Conservation (phyloP, 805 yeast genomes). For the Starmerella scarabaei region DNA sequence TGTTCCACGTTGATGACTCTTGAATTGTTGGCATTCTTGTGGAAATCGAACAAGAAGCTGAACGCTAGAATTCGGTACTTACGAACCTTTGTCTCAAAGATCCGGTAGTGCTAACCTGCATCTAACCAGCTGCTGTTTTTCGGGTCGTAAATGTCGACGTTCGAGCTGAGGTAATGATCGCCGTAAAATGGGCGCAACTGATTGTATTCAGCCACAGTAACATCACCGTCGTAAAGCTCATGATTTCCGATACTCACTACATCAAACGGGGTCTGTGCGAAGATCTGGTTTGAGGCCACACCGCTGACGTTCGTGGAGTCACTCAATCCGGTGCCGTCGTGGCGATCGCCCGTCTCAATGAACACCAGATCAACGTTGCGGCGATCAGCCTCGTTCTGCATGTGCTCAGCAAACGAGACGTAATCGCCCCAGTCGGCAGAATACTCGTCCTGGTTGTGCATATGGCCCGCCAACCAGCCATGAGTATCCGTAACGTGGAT, state of each 20-base stretch:
- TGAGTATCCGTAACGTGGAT: slow-evolving; percentile 91
- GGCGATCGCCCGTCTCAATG: slow-evolving; percentile 84
- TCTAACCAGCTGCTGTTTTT: slow-evolving; percentile 32
- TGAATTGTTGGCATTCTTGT: slow-evolving; percentile 43
- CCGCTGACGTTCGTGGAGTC: slow-evolving; percentile 75
- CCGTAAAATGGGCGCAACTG: slow-evolving; percentile 42
- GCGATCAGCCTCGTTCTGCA: slow-evolving; percentile 35
- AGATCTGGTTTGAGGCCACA: slow-evolving; percentile 44
- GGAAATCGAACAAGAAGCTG: slow-evolving; percentile 70
- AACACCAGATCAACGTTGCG: slow-evolving; percentile 50
- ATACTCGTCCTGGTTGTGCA: slow-evolving; percentile 33
- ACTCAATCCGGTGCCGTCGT: slow-evolving; percentile 84
- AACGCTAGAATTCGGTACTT: slow-evolving; percentile 46
- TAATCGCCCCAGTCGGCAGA: slow-evolving; percentile 91
- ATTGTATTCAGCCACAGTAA: slow-evolving; percentile 53
- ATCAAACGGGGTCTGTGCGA: slow-evolving; percentile 55
- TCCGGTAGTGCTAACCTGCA: slow-evolving; percentile 54
- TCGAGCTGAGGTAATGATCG: slow-evolving; percentile 45
- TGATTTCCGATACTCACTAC: slow-evolving; percentile 80
- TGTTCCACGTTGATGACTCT: slow-evolving; percentile 50
- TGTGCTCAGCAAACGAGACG: slow-evolving; percentile 46
- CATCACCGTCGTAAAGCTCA: slow-evolving; percentile 63
- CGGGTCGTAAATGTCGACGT: slow-evolving; percentile 30
- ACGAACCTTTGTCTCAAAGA: slow-evolving; percentile 49
- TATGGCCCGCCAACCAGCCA: slow-evolving; percentile 50